Conservation (phyloP, 176 grass and related monocot species). For the Zea mays region DNA sequence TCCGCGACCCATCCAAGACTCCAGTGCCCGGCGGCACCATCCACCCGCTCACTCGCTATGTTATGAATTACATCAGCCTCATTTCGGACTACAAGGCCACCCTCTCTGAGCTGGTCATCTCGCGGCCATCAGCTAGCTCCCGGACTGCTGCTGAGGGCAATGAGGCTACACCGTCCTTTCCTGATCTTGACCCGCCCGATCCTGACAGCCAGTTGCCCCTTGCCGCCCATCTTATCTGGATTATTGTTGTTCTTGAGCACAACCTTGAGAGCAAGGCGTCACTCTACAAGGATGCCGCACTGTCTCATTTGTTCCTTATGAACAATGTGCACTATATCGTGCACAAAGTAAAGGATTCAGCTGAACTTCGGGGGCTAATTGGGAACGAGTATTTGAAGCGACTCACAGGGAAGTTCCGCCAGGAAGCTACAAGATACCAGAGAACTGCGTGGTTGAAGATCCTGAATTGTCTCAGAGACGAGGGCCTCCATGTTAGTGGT, state of each 20-base stretch:
- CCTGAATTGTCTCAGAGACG: conserved; percentile 74
- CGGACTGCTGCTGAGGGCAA: conserved; percentile 35
- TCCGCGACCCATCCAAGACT: conserved; percentile 69
- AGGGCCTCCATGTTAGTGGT: conserved; percentile 81
- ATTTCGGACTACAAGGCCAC: conserved; percentile 92
- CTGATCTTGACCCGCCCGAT: conserved; percentile 67
- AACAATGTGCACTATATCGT: conserved; percentile 97
- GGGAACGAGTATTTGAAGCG: conserved; percentile 71
- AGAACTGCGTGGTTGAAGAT: conserved; percentile 79
- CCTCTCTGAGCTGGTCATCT: conserved; percentile 65
- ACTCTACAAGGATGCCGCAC: conserved; percentile 70
- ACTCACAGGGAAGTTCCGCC: conserved; percentile 62
- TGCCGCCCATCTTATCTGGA: conserved; percentile 77
- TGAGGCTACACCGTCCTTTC: conserved; percentile 32
- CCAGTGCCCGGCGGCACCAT: conserved; percentile 83
- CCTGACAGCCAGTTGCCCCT: conserved; percentile 66
- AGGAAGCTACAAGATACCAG: conserved; percentile 68
- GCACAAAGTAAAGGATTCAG: conserved; percentile 78
- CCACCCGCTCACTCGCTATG: conserved; percentile 90
- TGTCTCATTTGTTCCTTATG: conserved; percentile 81
- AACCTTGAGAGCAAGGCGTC: conserved; percentile 77
- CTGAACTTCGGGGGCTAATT: conserved; percentile 61
- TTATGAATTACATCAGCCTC: conserved; percentile 87
- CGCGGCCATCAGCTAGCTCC: conserved; percentile 55
- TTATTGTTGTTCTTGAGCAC: conserved; percentile 76